phyloP scores from a whole-genome alignment of 805 yeast genomes.

The Deakozyma indianensis region DNA sequence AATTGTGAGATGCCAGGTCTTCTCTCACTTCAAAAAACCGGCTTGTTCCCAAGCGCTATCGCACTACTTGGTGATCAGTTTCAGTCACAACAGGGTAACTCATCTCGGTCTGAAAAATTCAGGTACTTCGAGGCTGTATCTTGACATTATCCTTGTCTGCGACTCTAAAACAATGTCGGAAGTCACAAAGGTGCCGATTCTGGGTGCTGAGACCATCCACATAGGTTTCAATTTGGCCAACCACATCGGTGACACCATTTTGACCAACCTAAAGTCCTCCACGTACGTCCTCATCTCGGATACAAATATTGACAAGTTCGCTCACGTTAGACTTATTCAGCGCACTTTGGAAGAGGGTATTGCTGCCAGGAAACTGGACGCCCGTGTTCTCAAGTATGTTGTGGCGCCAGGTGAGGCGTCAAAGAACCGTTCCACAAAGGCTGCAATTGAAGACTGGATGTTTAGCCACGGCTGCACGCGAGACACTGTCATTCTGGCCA shows the following conservation, averaged over 20 bases:
- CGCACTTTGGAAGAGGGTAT: slow-evolving; percentile 35
- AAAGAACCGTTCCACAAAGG: slow-evolving; percentile 81
- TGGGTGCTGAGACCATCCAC: slow-evolving; percentile 74
- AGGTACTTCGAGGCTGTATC: neutral
- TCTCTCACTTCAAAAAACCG: no score
- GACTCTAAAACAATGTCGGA: no score
- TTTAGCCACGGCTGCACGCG: slow-evolving; percentile 79
- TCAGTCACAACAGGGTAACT: neutral
- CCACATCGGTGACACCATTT: slow-evolving; percentile 57
- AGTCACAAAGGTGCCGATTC: slow-evolving; percentile 45
- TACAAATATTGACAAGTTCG: slow-evolving; percentile 41
- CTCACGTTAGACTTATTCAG: slow-evolving; percentile 30
- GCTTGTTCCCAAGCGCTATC: no score
- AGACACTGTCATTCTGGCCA: slow-evolving; percentile 85
- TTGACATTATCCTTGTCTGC: no score
- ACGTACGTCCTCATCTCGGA: slow-evolving; percentile 90
- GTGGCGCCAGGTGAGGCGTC: slow-evolving; percentile 90
- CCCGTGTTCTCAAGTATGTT: slow-evolving; percentile 52
- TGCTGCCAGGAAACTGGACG: slow-evolving; percentile 10
- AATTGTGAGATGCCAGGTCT: no score
- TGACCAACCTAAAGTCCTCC: slow-evolving; percentile 55
- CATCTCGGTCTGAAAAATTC: neutral
- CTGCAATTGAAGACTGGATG: slow-evolving; percentile 81
- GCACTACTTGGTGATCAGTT: no score
- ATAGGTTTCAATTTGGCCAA: slow-evolving; percentile 73